A percentile compares a stretch with the other conserved stretches of the same genome.
Conservation (phyloP, 2,329 filamentous ascomycete genomes). For the Ophiostoma novo-ulmi region DNA sequence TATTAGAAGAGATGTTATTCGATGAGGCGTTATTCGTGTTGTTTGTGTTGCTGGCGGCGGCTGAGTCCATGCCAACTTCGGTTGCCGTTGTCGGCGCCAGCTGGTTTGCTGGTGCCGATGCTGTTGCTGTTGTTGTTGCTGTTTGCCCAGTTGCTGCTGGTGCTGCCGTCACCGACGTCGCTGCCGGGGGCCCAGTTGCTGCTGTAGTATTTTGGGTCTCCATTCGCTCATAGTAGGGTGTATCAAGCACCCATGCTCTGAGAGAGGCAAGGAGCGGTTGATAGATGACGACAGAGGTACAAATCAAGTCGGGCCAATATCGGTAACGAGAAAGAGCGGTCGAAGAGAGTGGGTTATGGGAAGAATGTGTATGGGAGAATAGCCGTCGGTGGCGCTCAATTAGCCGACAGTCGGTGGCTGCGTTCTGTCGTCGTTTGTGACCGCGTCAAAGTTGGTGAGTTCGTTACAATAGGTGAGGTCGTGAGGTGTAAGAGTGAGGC, state of each 20-base stretch:
- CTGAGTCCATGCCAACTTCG: background rate
- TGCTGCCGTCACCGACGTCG: background rate
- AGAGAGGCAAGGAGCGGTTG: background rate
- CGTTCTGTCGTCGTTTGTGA: background rate
- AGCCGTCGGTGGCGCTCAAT: background rate
- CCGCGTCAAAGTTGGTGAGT: background rate
- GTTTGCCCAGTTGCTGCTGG: background rate
- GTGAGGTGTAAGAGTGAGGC: background rate
- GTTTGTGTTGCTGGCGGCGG: background rate
- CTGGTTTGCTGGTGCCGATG: background rate
- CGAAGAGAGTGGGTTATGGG: background rate
- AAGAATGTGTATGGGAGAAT: background rate
- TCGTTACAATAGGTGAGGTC: background rate
- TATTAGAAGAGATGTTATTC: background rate
- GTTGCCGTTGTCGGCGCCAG: background rate
- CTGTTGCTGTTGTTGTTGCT: background rate
- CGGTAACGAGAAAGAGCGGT: background rate
- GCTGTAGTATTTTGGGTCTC: constrained; percentile 13
- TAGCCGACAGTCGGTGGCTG: background rate
- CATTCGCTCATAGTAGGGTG: constrained; percentile 13
- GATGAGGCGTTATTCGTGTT: background rate
- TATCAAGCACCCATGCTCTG: background rate
- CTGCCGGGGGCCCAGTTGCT: constrained; percentile 15
- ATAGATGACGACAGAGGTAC: background rate
- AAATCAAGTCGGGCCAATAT: background rate